phyloP scores from a whole-genome alignment of 257 asterid genomes.

The Fraxinus americana region DNA sequence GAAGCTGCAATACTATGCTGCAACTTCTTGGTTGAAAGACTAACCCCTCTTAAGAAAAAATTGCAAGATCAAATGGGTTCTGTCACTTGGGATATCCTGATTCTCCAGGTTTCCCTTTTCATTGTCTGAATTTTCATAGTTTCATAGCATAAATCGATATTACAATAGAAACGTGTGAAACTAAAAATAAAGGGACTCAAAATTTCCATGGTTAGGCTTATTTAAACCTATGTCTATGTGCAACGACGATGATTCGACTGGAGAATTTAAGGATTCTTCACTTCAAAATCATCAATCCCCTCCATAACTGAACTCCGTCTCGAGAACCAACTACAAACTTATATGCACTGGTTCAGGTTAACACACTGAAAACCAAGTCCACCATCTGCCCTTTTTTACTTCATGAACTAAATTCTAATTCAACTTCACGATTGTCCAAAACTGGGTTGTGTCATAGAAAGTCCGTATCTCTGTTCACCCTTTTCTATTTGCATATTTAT shows the following conservation, averaged over 20 bases:
- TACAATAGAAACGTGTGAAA: neutral
- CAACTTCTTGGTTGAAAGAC: conserved; percentile 55
- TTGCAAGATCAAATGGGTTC: conserved; percentile 52
- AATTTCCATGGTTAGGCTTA: neutral
- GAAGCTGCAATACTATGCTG: conserved; percentile 76
- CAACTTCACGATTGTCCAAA: neutral
- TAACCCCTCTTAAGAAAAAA: conserved; percentile 44
- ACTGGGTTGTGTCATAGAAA: neutral
- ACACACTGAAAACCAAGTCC: too few species aligned
- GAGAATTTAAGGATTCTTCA: neutral
- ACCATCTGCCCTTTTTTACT: neutral
- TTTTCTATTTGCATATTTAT: neutral
- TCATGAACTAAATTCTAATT: too few species aligned
- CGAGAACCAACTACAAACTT: too few species aligned
- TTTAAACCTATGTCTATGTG: neutral
- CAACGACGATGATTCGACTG: neutral
- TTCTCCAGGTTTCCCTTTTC: conserved; percentile 49
- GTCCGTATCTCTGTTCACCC: neutral
- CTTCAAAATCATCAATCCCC: too few species aligned
- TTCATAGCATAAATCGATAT: neutral
- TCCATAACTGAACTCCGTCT: too few species aligned
- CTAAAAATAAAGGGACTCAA: neutral
- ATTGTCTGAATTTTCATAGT: neutral
- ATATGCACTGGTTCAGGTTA: too few species aligned
- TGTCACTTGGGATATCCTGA: conserved; percentile 56